Evolutionary conservation across 164 flowering plant genomes (phyloP).

Genomic region (Piper betle): DNA sequence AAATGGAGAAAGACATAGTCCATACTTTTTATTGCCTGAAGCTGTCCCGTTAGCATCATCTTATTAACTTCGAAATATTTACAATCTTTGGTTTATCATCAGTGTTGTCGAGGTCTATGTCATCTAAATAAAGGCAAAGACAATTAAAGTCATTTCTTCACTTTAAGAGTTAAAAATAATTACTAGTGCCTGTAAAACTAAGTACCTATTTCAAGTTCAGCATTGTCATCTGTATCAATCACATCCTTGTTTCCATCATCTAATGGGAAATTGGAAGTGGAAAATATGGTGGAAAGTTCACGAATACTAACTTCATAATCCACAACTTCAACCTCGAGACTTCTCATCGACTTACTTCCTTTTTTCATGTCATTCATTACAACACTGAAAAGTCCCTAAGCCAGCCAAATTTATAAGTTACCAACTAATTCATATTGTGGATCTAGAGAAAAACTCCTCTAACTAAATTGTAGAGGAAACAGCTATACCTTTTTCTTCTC

Average conservation of each 20-base stretch:
- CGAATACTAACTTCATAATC: conserved; percentile 33
- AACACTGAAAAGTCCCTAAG: conserved; percentile 59
- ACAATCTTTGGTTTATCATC: conserved; percentile 53
- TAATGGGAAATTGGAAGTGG: conserved; percentile 40
- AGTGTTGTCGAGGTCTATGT: conserved; percentile 67
- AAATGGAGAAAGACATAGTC: background rate
- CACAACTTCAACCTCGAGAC: conserved; percentile 26
- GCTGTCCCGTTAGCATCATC: conserved; percentile 46
- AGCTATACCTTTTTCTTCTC: conserved; percentile 71
- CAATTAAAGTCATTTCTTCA: background rate
- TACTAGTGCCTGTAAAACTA: background rate
- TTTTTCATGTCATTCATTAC: conserved; percentile 35
- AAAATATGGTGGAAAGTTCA: conserved; percentile 40
- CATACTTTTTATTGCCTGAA: conserved; percentile 63
- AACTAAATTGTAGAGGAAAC: background rate
- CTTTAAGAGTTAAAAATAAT: background rate
- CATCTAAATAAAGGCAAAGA: conserved; percentile 36
- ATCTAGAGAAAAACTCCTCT: background rate
- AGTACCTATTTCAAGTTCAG: conserved; percentile 63
- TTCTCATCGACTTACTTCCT: conserved; percentile 44
- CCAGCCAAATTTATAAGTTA: background rate
- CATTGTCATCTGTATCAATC: conserved; percentile 23
- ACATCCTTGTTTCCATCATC: conserved; percentile 20
- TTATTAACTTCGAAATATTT: conserved; percentile 37
- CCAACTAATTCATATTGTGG: too few species aligned